Percentiles rank a stretch among this genome's conserved stretches.
Evolutionary conservation across 495 filamentous ascomycete genomes (phyloP).

Genomic region (Neurospora pannonica): DNA sequence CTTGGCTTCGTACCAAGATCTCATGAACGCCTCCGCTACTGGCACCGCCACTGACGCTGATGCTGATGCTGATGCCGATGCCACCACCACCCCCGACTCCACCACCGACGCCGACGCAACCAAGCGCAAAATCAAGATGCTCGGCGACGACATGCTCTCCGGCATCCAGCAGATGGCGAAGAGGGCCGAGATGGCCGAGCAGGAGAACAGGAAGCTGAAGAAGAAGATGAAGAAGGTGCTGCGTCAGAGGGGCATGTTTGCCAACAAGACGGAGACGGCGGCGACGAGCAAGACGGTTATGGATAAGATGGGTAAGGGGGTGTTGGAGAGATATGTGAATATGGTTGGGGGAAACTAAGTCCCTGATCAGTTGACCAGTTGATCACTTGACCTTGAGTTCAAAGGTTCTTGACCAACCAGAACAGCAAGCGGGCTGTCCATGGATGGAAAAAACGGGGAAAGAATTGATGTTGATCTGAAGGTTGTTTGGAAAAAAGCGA

Average conservation of each 20-base stretch:
- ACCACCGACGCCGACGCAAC: background rate
- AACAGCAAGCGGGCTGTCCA: too few species aligned
- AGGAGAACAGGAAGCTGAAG: background rate
- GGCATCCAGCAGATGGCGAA: background rate
- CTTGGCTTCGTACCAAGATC: background rate
- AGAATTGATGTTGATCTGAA: too few species aligned
- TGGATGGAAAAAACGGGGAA: too few species aligned
- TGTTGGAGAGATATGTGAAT: background rate
- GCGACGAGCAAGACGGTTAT: background rate
- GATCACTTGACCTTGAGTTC: too few species aligned
- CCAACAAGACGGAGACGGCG: background rate
- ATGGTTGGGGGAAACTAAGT: background rate
- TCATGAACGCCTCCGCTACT: background rate
- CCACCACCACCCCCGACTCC: background rate
- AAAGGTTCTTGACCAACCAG: too few species aligned
- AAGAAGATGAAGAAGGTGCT: background rate
- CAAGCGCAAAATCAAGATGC: background rate
- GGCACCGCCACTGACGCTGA: background rate
- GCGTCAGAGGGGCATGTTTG: background rate
- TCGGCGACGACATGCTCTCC: background rate
- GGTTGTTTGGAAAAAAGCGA: too few species aligned
- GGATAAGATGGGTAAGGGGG: background rate
- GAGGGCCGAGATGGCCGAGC: background rate
- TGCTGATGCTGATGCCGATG: background rate
- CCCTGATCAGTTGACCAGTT: too few species aligned